Conservation (phyloP, 768 basidiomycete species). For the Russula sp. region DNA sequence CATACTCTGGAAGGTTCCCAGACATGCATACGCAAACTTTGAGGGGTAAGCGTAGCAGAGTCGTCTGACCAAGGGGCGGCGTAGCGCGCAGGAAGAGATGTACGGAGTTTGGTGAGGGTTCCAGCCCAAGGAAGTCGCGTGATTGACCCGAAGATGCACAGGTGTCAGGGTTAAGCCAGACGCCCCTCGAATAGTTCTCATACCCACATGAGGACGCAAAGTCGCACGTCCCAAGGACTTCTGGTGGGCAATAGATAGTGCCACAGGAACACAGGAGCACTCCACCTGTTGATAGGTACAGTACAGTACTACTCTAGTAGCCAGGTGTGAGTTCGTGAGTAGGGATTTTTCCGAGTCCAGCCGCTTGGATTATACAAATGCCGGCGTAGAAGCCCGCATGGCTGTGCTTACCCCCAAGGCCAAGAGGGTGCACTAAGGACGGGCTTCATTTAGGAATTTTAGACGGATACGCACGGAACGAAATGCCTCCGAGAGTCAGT, state of each 20-base stretch:
- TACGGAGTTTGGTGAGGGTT: background rate
- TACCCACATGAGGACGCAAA: background rate
- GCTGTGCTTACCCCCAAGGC: no score
- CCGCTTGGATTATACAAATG: background rate
- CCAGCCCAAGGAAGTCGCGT: background rate
- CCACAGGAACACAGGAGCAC: background rate
- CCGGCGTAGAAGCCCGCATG: no score
- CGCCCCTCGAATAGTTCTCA: background rate
- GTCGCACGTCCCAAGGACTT: background rate
- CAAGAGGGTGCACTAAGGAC: no score
- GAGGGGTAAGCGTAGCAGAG: background rate
- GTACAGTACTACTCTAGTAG: no score
- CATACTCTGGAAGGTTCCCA: slow-evolving; percentile 2
- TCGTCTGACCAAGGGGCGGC: slow-evolving; percentile 10
- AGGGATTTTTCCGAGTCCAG: background rate
- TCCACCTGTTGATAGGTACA: slow-evolving; percentile 1
- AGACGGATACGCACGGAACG: background rate
- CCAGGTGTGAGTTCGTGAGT: background rate
- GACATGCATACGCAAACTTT: background rate
- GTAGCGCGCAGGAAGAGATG: slow-evolving; percentile 5
- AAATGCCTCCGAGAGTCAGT: no score
- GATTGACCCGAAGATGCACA: background rate
- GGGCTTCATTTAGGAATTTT: background rate
- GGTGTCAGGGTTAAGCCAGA: slow-evolving; percentile 19
- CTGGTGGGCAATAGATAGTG: background rate